These are phyloP conservation scores for Geotrichum ghanense DNA, from an alignment of 805 yeast genomes.

Conservation along the genomic window DNA sequence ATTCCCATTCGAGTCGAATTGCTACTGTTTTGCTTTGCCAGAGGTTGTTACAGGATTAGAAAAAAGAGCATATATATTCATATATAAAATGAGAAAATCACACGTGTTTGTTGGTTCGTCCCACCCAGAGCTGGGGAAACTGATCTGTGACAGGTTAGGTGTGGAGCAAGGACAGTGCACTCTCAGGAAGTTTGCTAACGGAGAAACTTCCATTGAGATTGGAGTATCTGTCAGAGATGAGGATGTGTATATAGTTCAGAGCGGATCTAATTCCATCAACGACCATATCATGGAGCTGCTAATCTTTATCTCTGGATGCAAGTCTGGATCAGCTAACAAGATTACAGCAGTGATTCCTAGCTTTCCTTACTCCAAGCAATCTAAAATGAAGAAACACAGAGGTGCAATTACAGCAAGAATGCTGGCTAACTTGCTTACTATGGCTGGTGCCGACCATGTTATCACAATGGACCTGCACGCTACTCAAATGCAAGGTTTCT, in stretches of 20 bases:
- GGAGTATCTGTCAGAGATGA: slow-evolving; percentile 95
- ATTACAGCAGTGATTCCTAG: slow-evolving; percentile 96
- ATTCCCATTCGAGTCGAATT: background rate
- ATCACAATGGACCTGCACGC: slow-evolving; percentile 95
- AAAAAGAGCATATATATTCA: background rate
- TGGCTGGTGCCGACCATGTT: slow-evolving; percentile 99
- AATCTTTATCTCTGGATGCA: slow-evolving; percentile 87
- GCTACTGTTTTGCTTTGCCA: background rate
- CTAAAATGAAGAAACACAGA: slow-evolving; percentile 97
- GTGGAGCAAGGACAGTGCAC: slow-evolving; percentile 91
- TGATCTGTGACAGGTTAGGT: slow-evolving; percentile 84
- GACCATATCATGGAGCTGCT: slow-evolving; percentile 95
- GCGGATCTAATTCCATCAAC: slow-evolving; percentile 76
- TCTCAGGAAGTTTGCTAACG: slow-evolving; percentile 86
- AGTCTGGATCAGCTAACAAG: slow-evolving; percentile 96
- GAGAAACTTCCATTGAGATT: slow-evolving; percentile 93
- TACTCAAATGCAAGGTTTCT: slow-evolving; percentile 98
- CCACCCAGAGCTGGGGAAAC: slow-evolving; percentile 86
- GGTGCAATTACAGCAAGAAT: slow-evolving; percentile 97
- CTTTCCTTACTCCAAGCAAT: slow-evolving; percentile 94
- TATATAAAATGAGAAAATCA: slow-evolving; percentile 73
- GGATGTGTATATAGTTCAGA: slow-evolving; percentile 87
- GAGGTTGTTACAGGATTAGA: too few species aligned
- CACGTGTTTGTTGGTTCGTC: slow-evolving; percentile 94
- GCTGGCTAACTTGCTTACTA: slow-evolving; percentile 87